A percentile compares a stretch with the other conserved stretches of the same genome.
phyloP scores from a whole-genome alignment of 2,329 filamentous ascomycete species.

The Zymoseptoria ardabiliae region DNA sequence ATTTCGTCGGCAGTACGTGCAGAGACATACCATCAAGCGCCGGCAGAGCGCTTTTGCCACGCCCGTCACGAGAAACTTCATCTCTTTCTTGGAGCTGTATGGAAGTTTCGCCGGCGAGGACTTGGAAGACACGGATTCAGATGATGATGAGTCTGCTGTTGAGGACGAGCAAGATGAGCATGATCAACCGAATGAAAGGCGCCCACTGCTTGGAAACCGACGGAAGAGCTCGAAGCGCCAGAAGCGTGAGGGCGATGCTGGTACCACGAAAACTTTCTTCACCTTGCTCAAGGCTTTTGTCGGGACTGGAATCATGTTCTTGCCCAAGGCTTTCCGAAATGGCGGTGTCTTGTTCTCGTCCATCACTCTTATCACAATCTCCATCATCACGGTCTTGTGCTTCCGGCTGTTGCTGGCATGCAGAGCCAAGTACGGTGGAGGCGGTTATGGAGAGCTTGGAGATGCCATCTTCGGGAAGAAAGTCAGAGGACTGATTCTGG shows the following conservation, averaged over 20 bases:
- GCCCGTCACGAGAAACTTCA: slow-evolving; percentile 61
- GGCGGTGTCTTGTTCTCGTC: slow-evolving; percentile 70
- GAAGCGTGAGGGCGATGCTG: slow-evolving; percentile 52
- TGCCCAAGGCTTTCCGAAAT: slow-evolving; percentile 72
- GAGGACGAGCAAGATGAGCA: slow-evolving; percentile 53
- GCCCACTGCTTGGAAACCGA: slow-evolving; percentile 51
- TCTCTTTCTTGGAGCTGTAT: slow-evolving; percentile 69
- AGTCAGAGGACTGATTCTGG: slow-evolving; percentile 59
- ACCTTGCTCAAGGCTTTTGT: slow-evolving; percentile 72
- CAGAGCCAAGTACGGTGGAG: slow-evolving; percentile 54
- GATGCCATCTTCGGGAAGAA: slow-evolving; percentile 55
- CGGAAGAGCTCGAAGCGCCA: slow-evolving; percentile 45
- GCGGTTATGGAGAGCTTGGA: slow-evolving; percentile 69
- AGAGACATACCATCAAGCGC: slow-evolving; percentile 36
- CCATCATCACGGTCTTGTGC: slow-evolving; percentile 59
- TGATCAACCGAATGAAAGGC: slow-evolving; percentile 50
- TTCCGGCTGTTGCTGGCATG: slow-evolving; percentile 67
- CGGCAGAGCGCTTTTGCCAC: slow-evolving; percentile 36
- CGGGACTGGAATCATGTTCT: slow-evolving; percentile 74
- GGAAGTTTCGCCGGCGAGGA: slow-evolving; percentile 72
- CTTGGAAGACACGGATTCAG: slow-evolving; percentile 44
- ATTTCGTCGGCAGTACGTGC: slow-evolving; percentile 48
- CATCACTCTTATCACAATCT: slow-evolving; percentile 58
- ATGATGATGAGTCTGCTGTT: slow-evolving; percentile 51
- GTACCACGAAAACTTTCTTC: slow-evolving; percentile 67